Conservation (phyloP, 331 rosid species). For the Ulmus americana region DNA sequence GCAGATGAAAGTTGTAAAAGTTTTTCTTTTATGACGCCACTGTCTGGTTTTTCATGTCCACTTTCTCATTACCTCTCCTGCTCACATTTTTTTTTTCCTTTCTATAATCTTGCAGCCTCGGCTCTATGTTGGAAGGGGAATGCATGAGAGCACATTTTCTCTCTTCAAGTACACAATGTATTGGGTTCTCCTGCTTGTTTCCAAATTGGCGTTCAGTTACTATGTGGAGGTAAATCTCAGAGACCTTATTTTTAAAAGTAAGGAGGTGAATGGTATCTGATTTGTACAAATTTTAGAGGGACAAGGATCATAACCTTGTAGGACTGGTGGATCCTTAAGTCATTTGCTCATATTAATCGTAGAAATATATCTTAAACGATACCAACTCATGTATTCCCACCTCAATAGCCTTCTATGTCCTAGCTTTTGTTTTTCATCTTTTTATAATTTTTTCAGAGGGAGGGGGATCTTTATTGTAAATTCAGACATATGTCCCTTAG, state of each 20-base stretch:
- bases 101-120: slow-evolving; percentile 56
- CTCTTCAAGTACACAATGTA: slow-evolving; percentile 76
- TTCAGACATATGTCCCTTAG: too few relatives aligned
- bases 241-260: background rate
- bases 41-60: background rate
- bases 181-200: slow-evolving; percentile 71
- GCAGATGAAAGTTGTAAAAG: slow-evolving; percentile 20
- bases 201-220: slow-evolving; percentile 86
- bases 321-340: too few relatives aligned
- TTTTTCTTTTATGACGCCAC: slow-evolving; percentile 1
- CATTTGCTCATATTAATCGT: too few relatives aligned
- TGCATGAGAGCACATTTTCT: slow-evolving; percentile 82
- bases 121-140: slow-evolving; percentile 97
- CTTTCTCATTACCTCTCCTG: slow-evolving; percentile 6
- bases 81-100: background rate
- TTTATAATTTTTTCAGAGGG: too few relatives aligned
- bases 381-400: too few relatives aligned
- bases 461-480: too few relatives aligned
- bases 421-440: too few relatives aligned
- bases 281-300: too few relatives aligned
- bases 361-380: too few relatives aligned
- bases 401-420: too few relatives aligned
- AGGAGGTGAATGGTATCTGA: too few relatives aligned
- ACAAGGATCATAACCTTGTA: too few relatives aligned
- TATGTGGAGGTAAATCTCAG: slow-evolving; percentile 70